Conservation (phyloP, 495 filamentous ascomycete genomes). For the Penicillium simplicissimum region DNA sequence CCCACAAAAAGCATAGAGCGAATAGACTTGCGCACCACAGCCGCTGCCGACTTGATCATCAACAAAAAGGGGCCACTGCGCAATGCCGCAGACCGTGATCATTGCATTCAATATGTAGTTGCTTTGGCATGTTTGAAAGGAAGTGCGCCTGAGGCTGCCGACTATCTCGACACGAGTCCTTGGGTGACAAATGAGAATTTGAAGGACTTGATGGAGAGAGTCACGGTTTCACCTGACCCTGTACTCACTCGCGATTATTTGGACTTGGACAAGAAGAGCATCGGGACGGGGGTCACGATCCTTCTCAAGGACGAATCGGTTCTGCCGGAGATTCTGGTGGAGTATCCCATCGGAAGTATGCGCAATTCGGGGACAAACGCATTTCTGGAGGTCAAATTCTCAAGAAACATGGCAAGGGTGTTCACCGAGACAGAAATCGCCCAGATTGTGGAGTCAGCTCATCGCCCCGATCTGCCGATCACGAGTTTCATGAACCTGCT, state of each 20-base stretch:
- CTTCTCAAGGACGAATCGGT: constrained; percentile 33
- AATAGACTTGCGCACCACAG: constrained; percentile 37
- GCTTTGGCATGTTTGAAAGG: constrained; percentile 44
- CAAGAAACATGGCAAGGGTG: constrained; percentile 69
- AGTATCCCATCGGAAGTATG: constrained; percentile 80
- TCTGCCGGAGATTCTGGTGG: constrained; percentile 76
- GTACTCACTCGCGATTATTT: constrained; percentile 41
- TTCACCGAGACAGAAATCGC: constrained; percentile 62
- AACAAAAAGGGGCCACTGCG: constrained; percentile 38
- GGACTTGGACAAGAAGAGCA: constrained; percentile 28
- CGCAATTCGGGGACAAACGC: constrained; percentile 74
- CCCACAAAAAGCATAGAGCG: constrained; percentile 24
- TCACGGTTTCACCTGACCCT: constrained; percentile 30
- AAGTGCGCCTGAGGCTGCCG: constrained; percentile 25
- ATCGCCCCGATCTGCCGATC: constrained; percentile 59
- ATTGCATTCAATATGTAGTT: constrained; percentile 47
- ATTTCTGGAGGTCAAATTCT: constrained; percentile 74
- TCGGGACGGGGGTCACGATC: constrained; percentile 27
- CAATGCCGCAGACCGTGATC: constrained; percentile 50
- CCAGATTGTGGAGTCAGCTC: constrained; percentile 62
- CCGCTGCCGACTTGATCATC: constrained; percentile 41
- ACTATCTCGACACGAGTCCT: constrained; percentile 39
- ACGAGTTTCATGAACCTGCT: constrained; percentile 78
- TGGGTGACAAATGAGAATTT: constrained; percentile 32
- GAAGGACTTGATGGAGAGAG: constrained; percentile 30